Evolutionary conservation across 108 stramenopile genomes (phyloP), one percentile per base, ranked within the genome.

Genomic region (Seminavis robusta): DNA sequence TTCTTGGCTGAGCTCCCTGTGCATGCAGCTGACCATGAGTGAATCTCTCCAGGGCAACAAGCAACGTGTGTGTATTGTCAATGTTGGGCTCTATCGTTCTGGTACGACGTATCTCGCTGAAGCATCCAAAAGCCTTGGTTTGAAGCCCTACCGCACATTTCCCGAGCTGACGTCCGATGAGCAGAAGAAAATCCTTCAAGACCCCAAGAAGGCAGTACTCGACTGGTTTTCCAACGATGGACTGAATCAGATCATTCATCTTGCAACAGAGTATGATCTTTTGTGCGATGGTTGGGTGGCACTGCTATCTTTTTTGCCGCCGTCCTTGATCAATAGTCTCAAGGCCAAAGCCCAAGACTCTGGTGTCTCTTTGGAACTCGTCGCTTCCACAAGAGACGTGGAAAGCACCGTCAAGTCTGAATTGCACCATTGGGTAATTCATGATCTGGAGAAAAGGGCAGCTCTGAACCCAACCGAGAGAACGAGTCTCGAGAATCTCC

Each of bases 11-110:
- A n/a, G n/a, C n/a, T n/a, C n/a, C n/a, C n/a, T n/a, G n/a, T n/a
- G n/a, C n/a, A n/a, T n/a, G n/a, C n/a, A n/a, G n/a, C n/a, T n/a
- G n/a, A n/a, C n/a, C n/a, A n/a, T n/a, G n/a, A n/a, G n/a, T n/a
- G n/a, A n/a, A n/a, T n/a, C n/a, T n/a, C n/a, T n/a, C n/a, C n/a
- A n/a, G n/a, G n/a, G n/a, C n/a, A n/a, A n/a, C 44, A 45, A 16
- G 49, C 10, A 28, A 57, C 20, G 17, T 6, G 26, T 48, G 2
- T 65, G 65, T 36, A 25, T 77, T 19, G 26, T 77, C 23, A 77
- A 77, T 66, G 25, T 77, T n/a, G 76, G 76, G 7, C 67, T 61
- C 15, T 77, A 63, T 32, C 69, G 70, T 25, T 53, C 76, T 28
- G 76, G 76, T 23, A 65, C 69, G 20, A 67, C 65, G 1, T 67